Evolutionary conservation across 768 basidiomycete species (phyloP).

Genomic region (Pulveroboletus ravenelii): DNA sequence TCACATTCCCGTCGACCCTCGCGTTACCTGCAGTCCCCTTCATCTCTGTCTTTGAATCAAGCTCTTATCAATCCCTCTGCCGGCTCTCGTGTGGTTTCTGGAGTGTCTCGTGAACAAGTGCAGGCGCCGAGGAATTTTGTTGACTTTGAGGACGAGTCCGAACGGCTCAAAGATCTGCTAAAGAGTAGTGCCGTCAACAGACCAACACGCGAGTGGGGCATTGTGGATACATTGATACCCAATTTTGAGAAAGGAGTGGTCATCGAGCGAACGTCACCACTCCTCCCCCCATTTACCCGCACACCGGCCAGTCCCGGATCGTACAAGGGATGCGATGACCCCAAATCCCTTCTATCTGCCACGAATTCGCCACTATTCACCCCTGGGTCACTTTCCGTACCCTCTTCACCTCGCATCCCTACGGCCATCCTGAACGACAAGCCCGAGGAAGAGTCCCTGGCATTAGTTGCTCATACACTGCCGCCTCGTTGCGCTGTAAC

Average conservation of each 20-base stretch:
- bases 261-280: slow-evolving; percentile 21
- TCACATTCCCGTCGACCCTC: slow-evolving; percentile 26
- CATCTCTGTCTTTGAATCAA: slow-evolving; percentile 32
- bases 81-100: slow-evolving; percentile 65
- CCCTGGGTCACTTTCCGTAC: slow-evolving; percentile 35
- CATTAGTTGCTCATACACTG: slow-evolving; percentile 36
- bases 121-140: slow-evolving; percentile 77
- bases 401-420: slow-evolving; percentile 30
- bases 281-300: slow-evolving; percentile 1
- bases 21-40: slow-evolving; percentile 32
- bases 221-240: slow-evolving; percentile 31
- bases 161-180: slow-evolving; percentile 68
- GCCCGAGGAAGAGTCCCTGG: slow-evolving; percentile 14
- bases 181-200: slow-evolving; percentile 46
- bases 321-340: slow-evolving; percentile 26
- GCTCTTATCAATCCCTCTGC: slow-evolving; percentile 51
- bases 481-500: slow-evolving; percentile 40
- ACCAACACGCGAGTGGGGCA: slow-evolving; percentile 21
- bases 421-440: slow-evolving; percentile 6
- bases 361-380: slow-evolving; percentile 41
- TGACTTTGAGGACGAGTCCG: slow-evolving; percentile 78
- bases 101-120: slow-evolving; percentile 61
- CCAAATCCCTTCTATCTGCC: slow-evolving; percentile 43
- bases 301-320: slow-evolving; percentile 13
- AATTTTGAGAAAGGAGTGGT: slow-evolving; percentile 27